These are phyloP conservation scores for Hamamelis virginiana DNA, from an alignment of 164 flowering plant species.

Conservation along the genomic window DNA sequence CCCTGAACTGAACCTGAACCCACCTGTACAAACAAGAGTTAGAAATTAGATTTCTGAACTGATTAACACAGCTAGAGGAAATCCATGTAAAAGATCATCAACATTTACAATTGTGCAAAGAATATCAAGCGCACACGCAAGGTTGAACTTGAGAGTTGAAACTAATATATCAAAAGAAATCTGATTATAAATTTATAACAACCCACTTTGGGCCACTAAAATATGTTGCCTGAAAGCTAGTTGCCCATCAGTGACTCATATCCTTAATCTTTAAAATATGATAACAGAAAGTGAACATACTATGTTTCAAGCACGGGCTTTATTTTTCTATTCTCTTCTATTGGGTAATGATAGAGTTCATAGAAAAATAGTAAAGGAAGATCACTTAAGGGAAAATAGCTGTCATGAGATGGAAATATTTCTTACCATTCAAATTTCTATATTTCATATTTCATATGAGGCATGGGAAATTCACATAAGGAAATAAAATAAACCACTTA, in stretches of 20 bases:
- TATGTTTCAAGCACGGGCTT: too few relatives aligned
- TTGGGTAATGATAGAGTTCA: too few relatives aligned
- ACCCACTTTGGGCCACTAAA: neutral
- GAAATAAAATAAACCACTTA: too few relatives aligned
- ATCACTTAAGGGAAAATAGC: neutral
- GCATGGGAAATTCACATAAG: too few relatives aligned
- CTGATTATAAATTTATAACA: neutral
- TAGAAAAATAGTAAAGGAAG: neutral
- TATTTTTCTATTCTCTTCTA: too few relatives aligned
- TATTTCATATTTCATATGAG: too few relatives aligned
- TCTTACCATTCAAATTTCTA: neutral
- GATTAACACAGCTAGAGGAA: neutral
- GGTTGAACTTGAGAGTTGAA: neutral
- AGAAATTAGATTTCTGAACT: neutral
- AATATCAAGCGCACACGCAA: neutral
- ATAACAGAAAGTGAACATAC: too few relatives aligned
- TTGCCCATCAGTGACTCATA: constrained; percentile 1
- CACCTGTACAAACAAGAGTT: constrained; percentile 45
- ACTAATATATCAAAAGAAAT: neutral
- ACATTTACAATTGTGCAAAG: neutral
- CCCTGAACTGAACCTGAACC: constrained; percentile 90
- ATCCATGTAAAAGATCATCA: constrained; percentile 1
- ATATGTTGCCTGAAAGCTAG: constrained; percentile 1
- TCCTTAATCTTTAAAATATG: neutral
- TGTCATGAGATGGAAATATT: neutral